Percentiles rank a stretch among this genome's conserved stretches.
phyloP scores from a whole-genome alignment of 352 stramenopile species.

The Elongisporangium undulatum region DNA sequence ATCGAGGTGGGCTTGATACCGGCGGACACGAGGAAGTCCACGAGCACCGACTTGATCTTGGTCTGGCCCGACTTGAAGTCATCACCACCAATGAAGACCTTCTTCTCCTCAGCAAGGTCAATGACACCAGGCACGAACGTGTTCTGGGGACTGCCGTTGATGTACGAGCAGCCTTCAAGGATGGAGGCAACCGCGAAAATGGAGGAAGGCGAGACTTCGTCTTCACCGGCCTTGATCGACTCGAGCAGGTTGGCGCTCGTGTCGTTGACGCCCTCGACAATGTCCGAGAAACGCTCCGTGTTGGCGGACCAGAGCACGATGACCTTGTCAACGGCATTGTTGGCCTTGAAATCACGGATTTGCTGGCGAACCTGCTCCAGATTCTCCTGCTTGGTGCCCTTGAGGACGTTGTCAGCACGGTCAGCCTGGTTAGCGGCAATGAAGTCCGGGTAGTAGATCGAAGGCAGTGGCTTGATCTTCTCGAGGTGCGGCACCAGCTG shows the following conservation, averaged over 20 bases:
- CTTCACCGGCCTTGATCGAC: constrained; percentile 94
- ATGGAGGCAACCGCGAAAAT: constrained; percentile 98
- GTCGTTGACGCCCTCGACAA: constrained; percentile 98
- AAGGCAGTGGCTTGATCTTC: constrained; percentile 95
- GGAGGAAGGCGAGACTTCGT: constrained; percentile 96
- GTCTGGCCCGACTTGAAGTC: constrained; percentile 99
- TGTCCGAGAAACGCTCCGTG: constrained; percentile 98
- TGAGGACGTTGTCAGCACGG: constrained; percentile 97
- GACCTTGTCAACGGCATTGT: constrained; percentile 96
- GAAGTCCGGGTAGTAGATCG: constrained; percentile 99
- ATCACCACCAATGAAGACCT: constrained; percentile 97
- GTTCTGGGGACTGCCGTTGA: constrained; percentile 99
- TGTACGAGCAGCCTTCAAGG: constrained; percentile 98
- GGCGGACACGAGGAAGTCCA: constrained; percentile 99
- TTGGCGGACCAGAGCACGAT: constrained; percentile 99
- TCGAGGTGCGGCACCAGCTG: constrained; percentile 97
- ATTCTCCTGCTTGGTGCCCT: constrained; percentile 96
- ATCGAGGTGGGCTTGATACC: constrained; percentile 99
- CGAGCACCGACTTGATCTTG: constrained; percentile 99
- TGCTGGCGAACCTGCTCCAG: constrained; percentile 91
- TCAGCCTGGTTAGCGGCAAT: constrained; percentile 99
- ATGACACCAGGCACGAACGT: constrained; percentile 98
- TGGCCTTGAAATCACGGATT: constrained; percentile 96
- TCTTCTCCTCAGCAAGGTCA: constrained; percentile 92
- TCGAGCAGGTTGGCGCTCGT: constrained; percentile 96